Evolutionary conservation across 2,329 filamentous ascomycete genomes (phyloP).

Genomic region (Lasiodiplodia sp.): DNA sequence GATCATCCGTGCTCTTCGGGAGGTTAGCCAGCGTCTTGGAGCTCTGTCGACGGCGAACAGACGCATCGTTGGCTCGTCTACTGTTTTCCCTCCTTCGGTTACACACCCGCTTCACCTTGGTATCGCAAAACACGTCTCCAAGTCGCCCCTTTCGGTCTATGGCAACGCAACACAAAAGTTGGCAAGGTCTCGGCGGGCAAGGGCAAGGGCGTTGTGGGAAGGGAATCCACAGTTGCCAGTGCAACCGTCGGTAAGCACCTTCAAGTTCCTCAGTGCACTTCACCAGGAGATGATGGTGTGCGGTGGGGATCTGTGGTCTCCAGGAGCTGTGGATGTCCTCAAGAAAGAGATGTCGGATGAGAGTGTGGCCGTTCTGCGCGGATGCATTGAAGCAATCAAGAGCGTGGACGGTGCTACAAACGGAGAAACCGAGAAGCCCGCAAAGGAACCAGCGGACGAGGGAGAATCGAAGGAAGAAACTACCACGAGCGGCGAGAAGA

Average conservation of each 20-base stretch:
- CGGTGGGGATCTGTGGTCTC: slow-evolving; percentile 84
- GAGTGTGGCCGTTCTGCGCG: slow-evolving; percentile 54
- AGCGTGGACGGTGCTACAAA: slow-evolving; percentile 7
- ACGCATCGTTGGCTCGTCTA: slow-evolving; percentile 37
- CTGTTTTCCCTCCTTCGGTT: slow-evolving; percentile 55
- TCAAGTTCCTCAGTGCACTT: slow-evolving; percentile 73
- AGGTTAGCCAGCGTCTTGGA: slow-evolving; percentile 73
- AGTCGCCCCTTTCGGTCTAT: slow-evolving; percentile 53
- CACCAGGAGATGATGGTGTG: slow-evolving; percentile 71
- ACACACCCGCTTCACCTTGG: slow-evolving; percentile 70
- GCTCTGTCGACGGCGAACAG: slow-evolving; percentile 39
- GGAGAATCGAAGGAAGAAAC: not conserved
- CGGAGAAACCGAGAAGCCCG: slow-evolving; percentile 12
- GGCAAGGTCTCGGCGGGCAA: slow-evolving; percentile 58
- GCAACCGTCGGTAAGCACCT: slow-evolving; percentile 78
- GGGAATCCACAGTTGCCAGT: slow-evolving; percentile 76
- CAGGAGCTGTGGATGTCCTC: slow-evolving; percentile 67
- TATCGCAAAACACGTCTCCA: slow-evolving; percentile 63
- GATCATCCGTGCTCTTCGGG: slow-evolving; percentile 75
- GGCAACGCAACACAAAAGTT: slow-evolving; percentile 54
- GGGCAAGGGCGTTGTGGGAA: slow-evolving; percentile 79
- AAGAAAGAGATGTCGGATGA: slow-evolving; percentile 65
- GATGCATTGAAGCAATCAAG: slow-evolving; percentile 34
- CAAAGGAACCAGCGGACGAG: slow-evolving; percentile 28
- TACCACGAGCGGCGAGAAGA: slow-evolving; percentile 29